These are phyloP conservation scores for Vachellia pachyceras DNA, from an alignment of 306 rosid genomes.

Conservation along the genomic window DNA sequence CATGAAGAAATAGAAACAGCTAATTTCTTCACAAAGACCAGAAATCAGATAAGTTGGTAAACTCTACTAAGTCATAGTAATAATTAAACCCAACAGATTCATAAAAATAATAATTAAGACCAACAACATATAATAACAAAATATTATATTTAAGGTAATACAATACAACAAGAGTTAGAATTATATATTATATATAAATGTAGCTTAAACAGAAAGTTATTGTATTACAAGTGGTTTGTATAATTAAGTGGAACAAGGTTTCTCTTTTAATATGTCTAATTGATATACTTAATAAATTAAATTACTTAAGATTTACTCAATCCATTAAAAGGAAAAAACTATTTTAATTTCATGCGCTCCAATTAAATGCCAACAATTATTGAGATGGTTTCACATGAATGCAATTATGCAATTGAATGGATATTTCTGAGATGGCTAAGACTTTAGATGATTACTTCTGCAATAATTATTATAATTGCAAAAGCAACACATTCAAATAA, in stretches of 20 bases:
- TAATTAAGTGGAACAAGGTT: constrained; percentile 7
- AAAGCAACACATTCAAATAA: not conserved
- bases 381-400: constrained; percentile 1
- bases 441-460: not conserved
- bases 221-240: not conserved
- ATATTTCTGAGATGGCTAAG: not conserved
- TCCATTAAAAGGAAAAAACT: not conserved
- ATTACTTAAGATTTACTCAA: constrained; percentile 26
- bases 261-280: not conserved
- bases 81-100: constrained; percentile 3
- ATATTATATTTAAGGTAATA: not conserved
- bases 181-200: not conserved
- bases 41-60: not conserved
- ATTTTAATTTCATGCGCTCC: not conserved
- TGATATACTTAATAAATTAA: not conserved
- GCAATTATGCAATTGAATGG: not conserved
- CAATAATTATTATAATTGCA: not conserved
- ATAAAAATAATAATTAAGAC: not conserved
- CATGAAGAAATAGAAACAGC: not conserved
- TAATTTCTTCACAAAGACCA: not conserved
- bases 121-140: not conserved
- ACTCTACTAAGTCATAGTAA: not conserved
- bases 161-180: not conserved
- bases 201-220: constrained; percentile 4
- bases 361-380: no score